Evolutionary conservation across 2,329 filamentous ascomycete genomes (phyloP), one percentile per base, ranked within the genome.

Genomic region (Anthostomella pinea): DNA sequence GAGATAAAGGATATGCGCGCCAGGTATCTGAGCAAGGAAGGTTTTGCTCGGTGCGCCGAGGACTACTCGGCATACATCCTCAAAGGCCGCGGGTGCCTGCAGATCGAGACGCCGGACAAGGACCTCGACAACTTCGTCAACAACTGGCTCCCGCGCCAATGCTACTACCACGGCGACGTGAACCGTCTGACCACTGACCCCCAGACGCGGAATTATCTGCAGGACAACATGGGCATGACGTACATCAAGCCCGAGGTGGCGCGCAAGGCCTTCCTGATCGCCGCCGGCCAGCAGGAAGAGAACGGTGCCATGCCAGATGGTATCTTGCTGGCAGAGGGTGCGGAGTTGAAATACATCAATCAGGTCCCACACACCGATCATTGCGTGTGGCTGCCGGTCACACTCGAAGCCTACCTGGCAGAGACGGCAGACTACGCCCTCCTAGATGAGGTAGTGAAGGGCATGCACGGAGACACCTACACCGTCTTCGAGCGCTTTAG

Each of bases 141-240:
- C 59, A 67, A 77, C 56, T 79, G 75, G 75, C 62, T 78, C 8
- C 69, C 74, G 10, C 72, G 74, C 6, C 75, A 79, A 48, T 64
- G 72, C 11, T 77, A 71, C 62, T 78, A 79, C 54, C 75, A 79
- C 48, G 75, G 75, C 33, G 73, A 77, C 44, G 72, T 77, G 25
- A 79, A 79, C 52, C 71, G 75, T 8, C 58, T 79, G 21, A 76
- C 73, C 0, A 77, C 75, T 0, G 74, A 78, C 50, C 74, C 75
- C 14, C 75, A 78, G 51, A 79, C 75, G 6, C 69, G 75, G 27
- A 78, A 79, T 49, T 79, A 77, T 47, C 56, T 79, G 3, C 74
- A 79, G 50, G 75, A 79, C 55, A 77, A 75, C 54, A 77, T 79
- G 74, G 74, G 74, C 38, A 79, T 79, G 74, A 69, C 67, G 31